Evolutionary conservation across 2,329 filamentous ascomycete genomes (phyloP).

Genomic region (Bipolaris sorokiniana): DNA sequence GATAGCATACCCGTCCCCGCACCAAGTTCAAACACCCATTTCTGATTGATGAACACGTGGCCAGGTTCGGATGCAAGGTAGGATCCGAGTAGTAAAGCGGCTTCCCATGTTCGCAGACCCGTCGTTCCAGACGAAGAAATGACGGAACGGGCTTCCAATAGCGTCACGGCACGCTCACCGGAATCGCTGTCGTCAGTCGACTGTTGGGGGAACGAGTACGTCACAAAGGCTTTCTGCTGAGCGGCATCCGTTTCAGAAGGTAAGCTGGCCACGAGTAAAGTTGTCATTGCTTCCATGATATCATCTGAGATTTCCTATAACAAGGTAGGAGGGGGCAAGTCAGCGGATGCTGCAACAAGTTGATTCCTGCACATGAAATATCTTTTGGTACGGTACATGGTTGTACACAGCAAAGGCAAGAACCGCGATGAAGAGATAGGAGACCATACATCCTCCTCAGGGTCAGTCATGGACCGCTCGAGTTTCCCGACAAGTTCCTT

Average conservation of each 20-base stretch:
- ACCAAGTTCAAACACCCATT: conserved; percentile 73
- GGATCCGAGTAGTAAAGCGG: conserved; percentile 73
- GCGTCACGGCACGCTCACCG: conserved; percentile 57
- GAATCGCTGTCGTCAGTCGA: conserved; percentile 21
- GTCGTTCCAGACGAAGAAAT: conserved; percentile 76
- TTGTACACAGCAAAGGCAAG: conserved; percentile 5
- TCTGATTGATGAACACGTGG: conserved; percentile 57
- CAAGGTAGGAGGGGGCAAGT: conserved; percentile 28
- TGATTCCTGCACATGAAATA: background rate
- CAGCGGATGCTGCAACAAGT: conserved; percentile 23
- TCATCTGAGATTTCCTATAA: conserved; percentile 81
- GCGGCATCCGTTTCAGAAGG: conserved; percentile 69
- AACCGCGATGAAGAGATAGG: conserved; percentile 32
- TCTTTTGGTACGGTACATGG: conserved; percentile 1
- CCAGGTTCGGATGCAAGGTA: conserved; percentile 62
- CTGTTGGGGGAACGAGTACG: conserved; percentile 60
- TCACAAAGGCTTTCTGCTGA: conserved; percentile 77
- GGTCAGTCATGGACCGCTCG: conserved; percentile 77
- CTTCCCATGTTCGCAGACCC: conserved; percentile 81
- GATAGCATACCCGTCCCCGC: conserved; percentile 79
- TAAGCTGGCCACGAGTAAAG: conserved; percentile 67
- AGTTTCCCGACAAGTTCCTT: conserved; percentile 75
- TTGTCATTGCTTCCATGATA: conserved; percentile 72
- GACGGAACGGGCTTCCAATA: conserved; percentile 72
- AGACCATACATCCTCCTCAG: conserved; percentile 81